A percentile compares a stretch with the other conserved stretches of the same genome.
Conservation (phyloP, 306 rosid species). For the Argentina anserina region DNA sequence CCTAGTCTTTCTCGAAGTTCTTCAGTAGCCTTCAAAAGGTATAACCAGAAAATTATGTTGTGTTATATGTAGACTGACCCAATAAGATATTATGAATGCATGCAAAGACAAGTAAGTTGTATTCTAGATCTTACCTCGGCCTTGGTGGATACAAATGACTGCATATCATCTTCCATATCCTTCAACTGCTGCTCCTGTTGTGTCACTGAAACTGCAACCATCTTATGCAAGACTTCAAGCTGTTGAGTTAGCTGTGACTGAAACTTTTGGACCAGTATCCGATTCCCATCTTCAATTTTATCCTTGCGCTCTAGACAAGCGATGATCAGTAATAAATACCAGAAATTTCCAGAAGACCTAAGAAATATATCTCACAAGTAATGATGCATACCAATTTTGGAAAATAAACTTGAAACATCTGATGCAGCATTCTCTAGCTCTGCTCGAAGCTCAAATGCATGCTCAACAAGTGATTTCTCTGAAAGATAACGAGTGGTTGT, state of each 20-base stretch:
- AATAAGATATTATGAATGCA: slow-evolving; percentile 12
- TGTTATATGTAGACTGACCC: not conserved
- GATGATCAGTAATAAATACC: slow-evolving; percentile 12
- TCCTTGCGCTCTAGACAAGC: slow-evolving; percentile 71
- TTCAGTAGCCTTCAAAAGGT: slow-evolving; percentile 72
- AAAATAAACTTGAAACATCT: slow-evolving; percentile 79
- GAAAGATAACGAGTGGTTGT: slow-evolving; percentile 12
- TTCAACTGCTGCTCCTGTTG: slow-evolving; percentile 84
- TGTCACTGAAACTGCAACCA: slow-evolving; percentile 82
- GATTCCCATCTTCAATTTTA: slow-evolving; percentile 81
- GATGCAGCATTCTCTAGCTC: slow-evolving; percentile 98
- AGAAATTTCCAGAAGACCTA: slow-evolving; percentile 4
- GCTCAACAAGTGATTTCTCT: slow-evolving; percentile 90
- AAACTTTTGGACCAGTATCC: slow-evolving; percentile 66
- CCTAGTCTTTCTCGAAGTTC: slow-evolving; percentile 72
- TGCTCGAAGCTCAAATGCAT: slow-evolving; percentile 77
- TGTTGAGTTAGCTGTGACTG: slow-evolving; percentile 83
- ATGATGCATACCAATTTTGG: slow-evolving; percentile 76
- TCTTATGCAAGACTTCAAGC: slow-evolving; percentile 90
- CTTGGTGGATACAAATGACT: slow-evolving; percentile 78
- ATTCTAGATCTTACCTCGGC: slow-evolving; percentile 49
- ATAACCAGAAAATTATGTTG: slow-evolving; percentile 17
- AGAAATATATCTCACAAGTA: slow-evolving; percentile 4
- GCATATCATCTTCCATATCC: slow-evolving; percentile 95
- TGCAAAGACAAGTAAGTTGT: slow-evolving; percentile 11